Conservation (phyloP, 169 alveolate species). For the Theileria sp. region DNA sequence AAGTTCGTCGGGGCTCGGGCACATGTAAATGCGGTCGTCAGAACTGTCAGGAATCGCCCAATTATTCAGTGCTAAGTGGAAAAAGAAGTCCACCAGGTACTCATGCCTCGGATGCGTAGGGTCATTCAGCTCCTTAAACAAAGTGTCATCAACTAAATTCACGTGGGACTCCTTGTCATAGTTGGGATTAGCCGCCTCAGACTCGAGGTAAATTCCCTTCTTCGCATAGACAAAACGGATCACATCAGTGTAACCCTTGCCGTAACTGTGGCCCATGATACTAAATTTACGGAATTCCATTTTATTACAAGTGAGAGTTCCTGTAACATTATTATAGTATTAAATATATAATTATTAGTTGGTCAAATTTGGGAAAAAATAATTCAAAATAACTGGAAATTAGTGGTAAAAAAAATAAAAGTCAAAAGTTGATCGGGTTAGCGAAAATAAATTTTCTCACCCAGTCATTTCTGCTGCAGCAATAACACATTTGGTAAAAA, state of each 20-base stretch:
- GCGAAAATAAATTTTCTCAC: background rate
- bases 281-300: constrained; percentile 84
- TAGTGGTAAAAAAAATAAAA: no score
- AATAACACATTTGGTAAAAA: background rate
- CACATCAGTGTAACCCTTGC: constrained; percentile 77
- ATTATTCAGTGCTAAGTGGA: constrained; percentile 71
- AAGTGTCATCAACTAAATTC: constrained; percentile 69
- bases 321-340: background rate
- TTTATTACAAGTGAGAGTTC: constrained; percentile 91
- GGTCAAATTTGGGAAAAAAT: no score
- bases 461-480: background rate
- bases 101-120: constrained; percentile 70
- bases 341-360: constrained; percentile 22
- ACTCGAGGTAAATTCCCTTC: constrained; percentile 65
- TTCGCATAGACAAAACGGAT: constrained; percentile 67
- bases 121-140: constrained; percentile 65
- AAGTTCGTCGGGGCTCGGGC: constrained; percentile 76
- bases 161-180: constrained; percentile 68
- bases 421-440: background rate
- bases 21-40: constrained; percentile 53
- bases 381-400: no score
- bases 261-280: constrained; percentile 77
- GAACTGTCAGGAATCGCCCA: constrained; percentile 66
- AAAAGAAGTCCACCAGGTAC: constrained; percentile 67
- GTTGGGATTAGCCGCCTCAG: constrained; percentile 51